Evolutionary conservation across 2,329 filamentous ascomycete species (phyloP), one percentile per base, ranked within the genome.

Genomic region (Colletotrichum trifolii): DNA sequence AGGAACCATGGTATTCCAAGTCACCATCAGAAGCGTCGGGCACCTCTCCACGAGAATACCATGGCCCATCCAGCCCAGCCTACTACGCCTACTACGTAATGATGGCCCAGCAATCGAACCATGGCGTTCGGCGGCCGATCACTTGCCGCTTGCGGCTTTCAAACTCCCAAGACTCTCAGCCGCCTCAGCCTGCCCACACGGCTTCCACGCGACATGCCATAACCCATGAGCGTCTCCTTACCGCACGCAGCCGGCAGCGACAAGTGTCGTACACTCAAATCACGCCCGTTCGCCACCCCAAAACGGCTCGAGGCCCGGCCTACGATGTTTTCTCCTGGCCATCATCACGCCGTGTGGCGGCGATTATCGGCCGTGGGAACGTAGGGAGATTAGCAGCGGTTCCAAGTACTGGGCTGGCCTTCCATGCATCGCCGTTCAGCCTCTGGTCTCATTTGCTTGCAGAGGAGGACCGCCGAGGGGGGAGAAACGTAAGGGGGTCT

Each of bases 391-490:
- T 34, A 42, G 9, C 36, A 36, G 34, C 8, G 12, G n/a, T 36
- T 60, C 17, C 43, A 49, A 39, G 34, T 43, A 45, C 61, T 50
- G 50, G 61, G n/a, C 49, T 46, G 38, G n/a, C 12, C 33, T 65
- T 65, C 50, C 52, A 65, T 65, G 62, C 62, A 61, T 56, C 50
- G 25, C 62, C 62, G 62, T 65, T 65, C 62, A 50, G 45, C 46
- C 40, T 40, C 25, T 34, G 40, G 15, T 65, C 57, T 47, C 57
- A 25, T 54, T 34, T 40, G 46, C 34, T 33, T 40, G 6, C 39
- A 38, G 33, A 12, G 35, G n/a, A 48, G 35, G n/a, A 10, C 39
- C 25, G 17, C 53, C 11, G 12, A 13, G 13, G 38, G 25, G 36
- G 40, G 5, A 9, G 10, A 56, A 40, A 38, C 17, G 56, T 8